phyloP scores from a whole-genome alignment of 768 basidiomycete genomes.

The Tylopilus cervinicoccineus region DNA sequence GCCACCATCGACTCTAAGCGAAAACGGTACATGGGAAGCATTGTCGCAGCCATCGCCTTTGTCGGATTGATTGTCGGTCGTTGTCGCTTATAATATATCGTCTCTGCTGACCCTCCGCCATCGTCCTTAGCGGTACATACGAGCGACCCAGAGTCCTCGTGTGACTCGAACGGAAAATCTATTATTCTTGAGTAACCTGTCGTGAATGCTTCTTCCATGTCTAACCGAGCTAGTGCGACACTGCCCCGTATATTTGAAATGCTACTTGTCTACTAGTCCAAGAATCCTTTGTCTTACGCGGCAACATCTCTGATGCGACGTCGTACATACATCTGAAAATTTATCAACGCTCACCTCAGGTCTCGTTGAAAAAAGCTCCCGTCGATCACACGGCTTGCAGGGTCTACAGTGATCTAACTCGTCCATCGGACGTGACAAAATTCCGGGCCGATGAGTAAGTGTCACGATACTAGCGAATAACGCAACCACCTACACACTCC shows the following conservation, averaged over 20 bases:
- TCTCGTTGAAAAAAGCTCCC: no score
- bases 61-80: conserved; percentile 15
- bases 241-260: neutral
- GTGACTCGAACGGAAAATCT: neutral
- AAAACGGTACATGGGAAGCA: conserved; percentile 29
- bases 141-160: neutral
- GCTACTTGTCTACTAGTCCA: no score
- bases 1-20: conserved; percentile 27
- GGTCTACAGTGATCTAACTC: no score
- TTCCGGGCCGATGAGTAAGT: no score
- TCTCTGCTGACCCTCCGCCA: neutral
- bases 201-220: neutral
- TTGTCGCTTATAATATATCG: neutral
- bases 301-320: no score
- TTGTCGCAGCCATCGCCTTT: conserved; percentile 26
- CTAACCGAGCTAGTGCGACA: neutral
- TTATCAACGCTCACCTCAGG: no score
- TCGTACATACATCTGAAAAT: no score
- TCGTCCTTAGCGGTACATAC: neutral
- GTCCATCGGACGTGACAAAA: no score
- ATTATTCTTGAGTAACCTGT: neutral
- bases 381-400: no score
- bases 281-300: no score
- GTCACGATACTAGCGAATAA: no score
- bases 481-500: no score